Evolutionary conservation across 2,329 filamentous ascomycete species (phyloP).

Genomic region (Sarocladium strictum): DNA sequence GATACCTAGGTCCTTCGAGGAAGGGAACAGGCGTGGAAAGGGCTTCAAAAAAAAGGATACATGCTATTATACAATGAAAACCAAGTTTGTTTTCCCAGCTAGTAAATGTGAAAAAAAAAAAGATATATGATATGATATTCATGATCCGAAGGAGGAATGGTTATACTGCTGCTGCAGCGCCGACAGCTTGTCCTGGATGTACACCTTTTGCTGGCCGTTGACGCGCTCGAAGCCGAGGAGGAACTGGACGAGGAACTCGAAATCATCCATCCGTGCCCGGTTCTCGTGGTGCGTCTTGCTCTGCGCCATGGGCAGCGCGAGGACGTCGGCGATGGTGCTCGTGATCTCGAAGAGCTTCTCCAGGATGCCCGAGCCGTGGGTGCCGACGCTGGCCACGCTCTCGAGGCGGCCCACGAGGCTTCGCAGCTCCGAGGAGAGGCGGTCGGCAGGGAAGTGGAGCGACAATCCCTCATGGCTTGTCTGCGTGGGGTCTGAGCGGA

Average conservation of each 20-base stretch:
- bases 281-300: constrained; percentile 34
- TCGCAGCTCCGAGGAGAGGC: constrained; percentile 32
- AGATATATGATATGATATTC: too few species aligned
- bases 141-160: not conserved
- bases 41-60: too few species aligned
- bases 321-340: constrained; percentile 53
- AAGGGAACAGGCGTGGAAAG: too few species aligned
- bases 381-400: constrained; percentile 38
- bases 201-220: constrained; percentile 36
- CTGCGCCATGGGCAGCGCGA: constrained; percentile 42
- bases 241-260: constrained; percentile 45
- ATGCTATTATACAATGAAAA: too few species aligned
- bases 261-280: constrained; percentile 44
- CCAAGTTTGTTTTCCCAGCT: too few species aligned
- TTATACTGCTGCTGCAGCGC: constrained; percentile 25
- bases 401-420: constrained; percentile 28
- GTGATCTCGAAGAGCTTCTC: constrained; percentile 56
- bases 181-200: constrained; percentile 32
- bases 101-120: too few species aligned
- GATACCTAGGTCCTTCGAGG: too few species aligned
- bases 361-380: constrained; percentile 50
- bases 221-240: constrained; percentile 43
- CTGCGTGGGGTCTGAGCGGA: constrained; percentile 26
- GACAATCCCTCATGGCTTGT: constrained; percentile 30
- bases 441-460: constrained; percentile 31